Base-by-base conservation (phyloP, 805 yeast genomes). In the Torulaspora maleeae region DNA sequence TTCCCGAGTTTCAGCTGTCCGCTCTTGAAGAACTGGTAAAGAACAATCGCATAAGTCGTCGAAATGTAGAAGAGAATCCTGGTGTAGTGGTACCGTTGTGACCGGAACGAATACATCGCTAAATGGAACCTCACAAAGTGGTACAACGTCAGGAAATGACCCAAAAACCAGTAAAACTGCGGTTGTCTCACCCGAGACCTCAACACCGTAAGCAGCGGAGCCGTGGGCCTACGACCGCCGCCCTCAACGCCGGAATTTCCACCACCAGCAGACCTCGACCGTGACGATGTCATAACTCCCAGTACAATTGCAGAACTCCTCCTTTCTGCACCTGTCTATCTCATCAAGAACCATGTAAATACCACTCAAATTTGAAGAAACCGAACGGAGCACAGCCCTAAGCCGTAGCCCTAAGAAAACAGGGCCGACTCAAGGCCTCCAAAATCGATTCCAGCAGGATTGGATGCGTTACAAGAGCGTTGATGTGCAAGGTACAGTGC, bases 151-250 rank as follows among this genome's bases (percentile, higher is more conserved):
- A 71, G 58, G 11, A 76, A 69, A 62, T 83, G 86, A 13, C 85
- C 83, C 22, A 80, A 43, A 52, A 76, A 83, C 90, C 90, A 83
- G 54, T 79, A 79, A 58, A 83, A 80, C 59, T 82, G 87, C 7
- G 80, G 79, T 9, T 80, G 75, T 51, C 65, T 58, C 20, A 60
- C 47, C 32, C 61, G 50, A 16, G 61, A 53, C 39, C 45, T 49
- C 13, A 60, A 32, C 12, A 60, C 45, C 12, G 53, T 52, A 33
- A 42, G 39, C 37, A 60, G 52, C 2, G 61, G 59, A 9, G 57
- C 55, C 22, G 52, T 41, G 4, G 55, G 49, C 11, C 55, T 46
- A 20, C 43, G 47, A 13, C 16, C 20, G n/a, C 16, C 43, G 9
- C n/a, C 22, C 3, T 29, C 20, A 9, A 11, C 13, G 40, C 22